Base-by-base conservation (phyloP, 2,329 filamentous ascomycete species). In the Aureobasidium leucospermi region DNA sequence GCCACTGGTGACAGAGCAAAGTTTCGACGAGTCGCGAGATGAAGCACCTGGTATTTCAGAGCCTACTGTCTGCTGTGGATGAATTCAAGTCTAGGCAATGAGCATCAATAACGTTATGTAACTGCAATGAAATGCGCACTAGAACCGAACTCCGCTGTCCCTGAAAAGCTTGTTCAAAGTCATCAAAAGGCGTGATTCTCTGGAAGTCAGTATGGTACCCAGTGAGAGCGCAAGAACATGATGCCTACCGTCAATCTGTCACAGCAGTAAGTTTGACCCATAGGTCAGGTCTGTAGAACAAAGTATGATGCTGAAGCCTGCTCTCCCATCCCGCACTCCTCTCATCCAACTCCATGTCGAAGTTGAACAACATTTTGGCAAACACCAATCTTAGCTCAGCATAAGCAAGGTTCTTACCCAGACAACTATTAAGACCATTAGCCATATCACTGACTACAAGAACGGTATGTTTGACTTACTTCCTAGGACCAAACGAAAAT, bases 301-400 rank as follows among this genome's bases (percentile, higher is more conserved):
- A 29, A 19, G 43, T 47, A 32, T 58, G 55, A 15, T 48, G 43
- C 61, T 63, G 28, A 56, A 65, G 16, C 41, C 42, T 42, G 8
- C 63, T 45, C 39, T 67, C 60, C 67, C 67, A 68, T 15, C 63
- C 61, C 16, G 52, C 56, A 47, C 63, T 65, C 38, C 60, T 49
- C 10, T 66, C 57, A 11, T 66, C 60, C 29, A 73, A 62, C 60
- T 71, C 66, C 34, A 73, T 59, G 63, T 78, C 73, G 58, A 77
- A 78, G 1, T 67, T 66, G 65, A 67, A 77, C 4, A 77, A 34
- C 34, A 77, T 41, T 59, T 72, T 73, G 3, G 74, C 68, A 19
- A 78, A 60, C 2, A 74, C 70, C 2, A 77, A 45, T 3, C 69
- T 65, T 63, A 74, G 69, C 62, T 76, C 73, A 9, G 68, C 66